Percentiles rank a stretch among this genome's conserved stretches.
These are phyloP conservation scores for Pichia scutulata DNA, from an alignment of 805 yeast genomes.

Conservation along the genomic window DNA sequence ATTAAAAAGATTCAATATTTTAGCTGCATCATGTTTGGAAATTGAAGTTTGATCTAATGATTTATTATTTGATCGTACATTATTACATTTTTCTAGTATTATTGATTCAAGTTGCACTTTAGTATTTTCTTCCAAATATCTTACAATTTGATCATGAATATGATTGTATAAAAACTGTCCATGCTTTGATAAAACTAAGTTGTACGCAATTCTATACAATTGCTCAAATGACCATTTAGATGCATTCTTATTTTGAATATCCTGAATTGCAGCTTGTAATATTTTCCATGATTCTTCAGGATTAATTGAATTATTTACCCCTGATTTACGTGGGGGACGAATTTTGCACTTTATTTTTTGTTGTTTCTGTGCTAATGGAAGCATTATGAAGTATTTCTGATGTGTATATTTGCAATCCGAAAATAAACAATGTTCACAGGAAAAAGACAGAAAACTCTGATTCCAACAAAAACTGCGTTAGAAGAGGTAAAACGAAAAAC, in stretches of 20 bases:
- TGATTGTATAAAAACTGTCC: constrained; percentile 61
- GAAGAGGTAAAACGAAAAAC: neutral
- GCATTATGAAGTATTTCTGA: neutral
- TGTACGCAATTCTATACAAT: constrained; percentile 71
- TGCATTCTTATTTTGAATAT: constrained; percentile 67
- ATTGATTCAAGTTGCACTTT: constrained; percentile 12
- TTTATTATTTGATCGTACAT: neutral
- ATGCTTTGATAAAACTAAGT: constrained; percentile 60
- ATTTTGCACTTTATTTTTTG: constrained; percentile 44
- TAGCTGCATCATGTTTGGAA: constrained; percentile 9
- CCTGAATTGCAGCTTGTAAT: constrained; percentile 57
- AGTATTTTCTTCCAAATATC: constrained; percentile 34
- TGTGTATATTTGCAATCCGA: neutral
- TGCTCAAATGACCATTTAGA: constrained; percentile 74
- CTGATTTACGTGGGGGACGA: constrained; percentile 53
- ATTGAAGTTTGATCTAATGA: neutral
- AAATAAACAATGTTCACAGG: too few relatives aligned
- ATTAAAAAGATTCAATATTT: constrained; percentile 28
- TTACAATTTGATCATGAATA: constrained; percentile 41
- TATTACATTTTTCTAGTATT: constrained; percentile 12
- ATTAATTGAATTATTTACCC: constrained; percentile 30
- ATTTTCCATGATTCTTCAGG: constrained; percentile 63
- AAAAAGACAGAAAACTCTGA: too few relatives aligned
- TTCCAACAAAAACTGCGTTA: neutral
- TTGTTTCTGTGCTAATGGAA: constrained; percentile 1